phyloP scores from a whole-genome alignment of 2,329 filamentous ascomycete genomes.

The Pseudogymnoascus sp. region DNA sequence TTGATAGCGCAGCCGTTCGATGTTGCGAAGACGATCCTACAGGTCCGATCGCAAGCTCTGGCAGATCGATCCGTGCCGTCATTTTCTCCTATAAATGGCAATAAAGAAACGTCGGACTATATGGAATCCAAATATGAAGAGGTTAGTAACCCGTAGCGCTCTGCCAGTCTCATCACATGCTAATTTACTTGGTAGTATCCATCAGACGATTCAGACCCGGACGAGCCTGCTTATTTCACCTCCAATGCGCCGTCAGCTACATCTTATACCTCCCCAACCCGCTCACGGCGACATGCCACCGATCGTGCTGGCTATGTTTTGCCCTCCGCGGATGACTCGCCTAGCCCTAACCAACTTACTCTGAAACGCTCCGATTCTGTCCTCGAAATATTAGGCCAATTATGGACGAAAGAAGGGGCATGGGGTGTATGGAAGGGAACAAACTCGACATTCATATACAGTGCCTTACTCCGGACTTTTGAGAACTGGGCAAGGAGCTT shows the following conservation, averaged over 20 bases:
- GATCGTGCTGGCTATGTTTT: conserved; percentile 23
- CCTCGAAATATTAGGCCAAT: conserved; percentile 74
- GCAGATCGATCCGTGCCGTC: conserved; percentile 17
- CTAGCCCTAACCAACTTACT: conserved; percentile 54
- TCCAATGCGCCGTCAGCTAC: conserved; percentile 41
- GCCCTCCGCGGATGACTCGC: conserved; percentile 33
- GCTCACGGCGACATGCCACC: conserved; percentile 28
- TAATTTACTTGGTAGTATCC: conserved; percentile 31
- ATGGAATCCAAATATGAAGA: conserved; percentile 22
- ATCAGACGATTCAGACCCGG: conserved; percentile 64
- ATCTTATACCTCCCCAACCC: conserved; percentile 33
- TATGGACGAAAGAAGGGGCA: conserved; percentile 83
- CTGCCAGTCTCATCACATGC: background rate
- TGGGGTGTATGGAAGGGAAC: conserved; percentile 94
- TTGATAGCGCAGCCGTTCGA: conserved; percentile 93
- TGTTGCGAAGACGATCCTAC: conserved; percentile 88
- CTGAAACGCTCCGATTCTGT: conserved; percentile 74
- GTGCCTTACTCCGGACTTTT: conserved; percentile 73
- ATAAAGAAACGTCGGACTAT: conserved; percentile 18
- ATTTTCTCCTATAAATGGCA: conserved; percentile 16
- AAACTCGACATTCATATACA: conserved; percentile 89
- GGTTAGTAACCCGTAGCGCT: conserved; percentile 15
- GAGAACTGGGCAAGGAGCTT: conserved; percentile 90
- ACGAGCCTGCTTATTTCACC: conserved; percentile 81
- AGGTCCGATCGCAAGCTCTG: conserved; percentile 54